Base-by-base conservation (phyloP, 768 basidiomycete genomes). In the Serendipita indica region DNA sequence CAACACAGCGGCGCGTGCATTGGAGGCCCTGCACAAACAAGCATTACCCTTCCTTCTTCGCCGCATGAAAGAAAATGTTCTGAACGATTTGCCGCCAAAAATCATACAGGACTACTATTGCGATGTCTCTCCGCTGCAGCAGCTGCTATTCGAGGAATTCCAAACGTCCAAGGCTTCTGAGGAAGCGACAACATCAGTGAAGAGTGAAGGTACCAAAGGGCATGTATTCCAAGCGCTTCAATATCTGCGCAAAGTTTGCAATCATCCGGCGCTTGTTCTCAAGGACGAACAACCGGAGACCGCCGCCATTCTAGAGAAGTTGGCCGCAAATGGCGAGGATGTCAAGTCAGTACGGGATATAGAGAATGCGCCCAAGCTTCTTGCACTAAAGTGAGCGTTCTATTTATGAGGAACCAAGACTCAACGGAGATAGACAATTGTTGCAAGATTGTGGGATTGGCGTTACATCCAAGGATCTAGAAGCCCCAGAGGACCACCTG, bases 41-140 rank as follows among this genome's bases (percentile, higher is more conserved):
- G 94, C 98, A 25, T 72, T 99, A n/a, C 96, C 96, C 1, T 99
- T 99, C 79, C 73, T 99, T 39, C 77, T 99, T 14, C 89, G 96
- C 39, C 84, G 96, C 22, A 73, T 99, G 68, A 99, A 99, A 69
- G 96, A 99, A 71, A 92, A 99, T 66, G 96, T 99, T 28, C 74
- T 99, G 59, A 73, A 89, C 62, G 96, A 99, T 67, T 75, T 99
- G 2, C 96, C 96, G 1, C 96, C 96, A 2, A 98, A 99, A 74
- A 99, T 99, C 69, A 98, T 99, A 60, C 96, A 99, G 70, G 96
- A 99, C 69, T 98, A 98, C 69, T 93, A 97, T 67, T 97, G 93
- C 74, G 94, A 98, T 67, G 78, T 99, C 2, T 97, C 94, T 0
- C 88, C 91, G 0, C 71, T 98, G 18, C 96, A 99, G 72, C 92